Base-by-base conservation (phyloP, 139 green algal species). In the Tetraselmis striata region DNA sequence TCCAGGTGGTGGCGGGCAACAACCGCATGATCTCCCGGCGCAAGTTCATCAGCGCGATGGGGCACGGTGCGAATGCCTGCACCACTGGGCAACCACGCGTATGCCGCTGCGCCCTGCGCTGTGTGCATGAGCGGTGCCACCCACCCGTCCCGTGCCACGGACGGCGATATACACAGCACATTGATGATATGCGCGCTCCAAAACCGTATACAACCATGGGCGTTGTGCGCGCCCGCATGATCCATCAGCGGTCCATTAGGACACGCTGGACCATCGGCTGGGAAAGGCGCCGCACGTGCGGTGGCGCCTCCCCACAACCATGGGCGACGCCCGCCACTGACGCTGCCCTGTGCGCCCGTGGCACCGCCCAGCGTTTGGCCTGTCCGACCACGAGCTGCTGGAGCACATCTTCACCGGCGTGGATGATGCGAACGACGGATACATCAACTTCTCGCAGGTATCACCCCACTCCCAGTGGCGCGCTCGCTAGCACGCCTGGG, bases 351-450 rank as follows among this genome's bases (percentile, higher is more conserved):
- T n/a, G n/a, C n/a, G n/a, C n/a, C 77, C 28, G 30, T 81, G 77
- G 77, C 28, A 59, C 75, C 2, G 5, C 28, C 30, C 80, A 87
- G 84, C 79, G 0, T 87, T 87, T 76, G 77, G 80, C 25, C 59
- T 29, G 1, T 67, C n/a, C 31, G 84, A 88, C 2, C 24, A 85
- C 1, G 28, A 76, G 0, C 81, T 88, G 29, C 31, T 84, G 30
- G 76, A 88, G 76, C 59, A 76, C 32, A 84, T 88, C 28, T 88
- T 82, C 59, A 67, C 29, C 25, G 84, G 80, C 26, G 83, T 85
- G 78, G 84, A 88, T 59, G 81, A 88, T 1, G 25, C 24, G 28
- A 77, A 80, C 30, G 80, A 25, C n/a, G 84, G 84, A 31, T 84
- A 45, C 30, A 77, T 88, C 26, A 80, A 31, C 29, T 83, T 88